Conservation (phyloP, 2,329 filamentous ascomycete species). For the Rhynchosporium agropyri region DNA sequence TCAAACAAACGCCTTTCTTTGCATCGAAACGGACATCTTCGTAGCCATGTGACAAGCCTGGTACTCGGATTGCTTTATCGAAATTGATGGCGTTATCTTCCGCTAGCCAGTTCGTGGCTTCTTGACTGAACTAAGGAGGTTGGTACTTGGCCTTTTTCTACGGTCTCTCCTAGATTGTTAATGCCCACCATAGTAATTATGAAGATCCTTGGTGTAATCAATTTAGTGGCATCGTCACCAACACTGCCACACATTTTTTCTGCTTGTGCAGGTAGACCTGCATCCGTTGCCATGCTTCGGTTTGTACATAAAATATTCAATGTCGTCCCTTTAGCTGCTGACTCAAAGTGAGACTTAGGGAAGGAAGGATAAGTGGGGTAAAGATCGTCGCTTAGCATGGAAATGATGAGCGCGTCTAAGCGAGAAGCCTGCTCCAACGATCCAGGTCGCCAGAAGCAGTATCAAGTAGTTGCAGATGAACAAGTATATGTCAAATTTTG, state of each 20-base stretch:
- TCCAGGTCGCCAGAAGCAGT: too few species aligned
- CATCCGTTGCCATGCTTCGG: not conserved
- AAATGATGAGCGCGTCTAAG: too few species aligned
- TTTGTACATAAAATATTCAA: not conserved
- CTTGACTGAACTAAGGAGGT: constrained; percentile 2
- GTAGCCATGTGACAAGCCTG: constrained; percentile 9
- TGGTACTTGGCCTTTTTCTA: not conserved
- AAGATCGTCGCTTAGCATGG: too few species aligned
- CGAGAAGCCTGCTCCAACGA: too few species aligned
- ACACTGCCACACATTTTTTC: not conserved
- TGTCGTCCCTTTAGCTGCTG: not conserved
- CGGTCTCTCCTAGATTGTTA: not conserved
- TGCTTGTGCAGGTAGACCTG: not conserved
- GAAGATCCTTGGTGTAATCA: not conserved
- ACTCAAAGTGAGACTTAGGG: not conserved
- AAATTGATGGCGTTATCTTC: not conserved
- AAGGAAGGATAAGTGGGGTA: not conserved
- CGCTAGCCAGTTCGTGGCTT: constrained; percentile 3
- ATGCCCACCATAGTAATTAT: constrained; percentile 7
- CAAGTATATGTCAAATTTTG: too few species aligned
- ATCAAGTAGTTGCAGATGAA: too few species aligned
- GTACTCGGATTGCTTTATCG: not conserved
- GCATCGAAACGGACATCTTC: not conserved
- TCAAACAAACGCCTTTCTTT: constrained; percentile 1
- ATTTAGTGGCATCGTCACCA: not conserved